Percentiles rank a stretch among this genome's conserved stretches.
These are phyloP conservation scores for Podospora bellae-mahoneyi DNA, from an alignment of 495 filamentous ascomycete genomes.

Conservation along the genomic window DNA sequence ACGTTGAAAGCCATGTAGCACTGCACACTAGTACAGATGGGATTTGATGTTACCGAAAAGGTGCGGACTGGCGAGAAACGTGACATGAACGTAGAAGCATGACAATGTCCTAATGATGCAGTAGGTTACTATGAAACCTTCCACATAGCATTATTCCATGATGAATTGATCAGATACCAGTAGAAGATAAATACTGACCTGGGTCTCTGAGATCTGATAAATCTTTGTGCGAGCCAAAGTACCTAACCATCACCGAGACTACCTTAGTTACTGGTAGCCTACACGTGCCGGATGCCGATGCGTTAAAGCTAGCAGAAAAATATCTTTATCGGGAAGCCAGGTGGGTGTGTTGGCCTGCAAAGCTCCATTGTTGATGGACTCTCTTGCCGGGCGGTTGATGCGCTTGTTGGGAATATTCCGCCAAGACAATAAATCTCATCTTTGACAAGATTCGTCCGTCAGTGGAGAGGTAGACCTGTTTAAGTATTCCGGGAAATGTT, in stretches of 20 bases:
- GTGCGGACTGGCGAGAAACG: neutral
- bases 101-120: neutral
- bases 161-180: neutral
- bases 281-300: too few relatives aligned
- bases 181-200: neutral
- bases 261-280: too few relatives aligned
- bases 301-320: neutral
- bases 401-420: neutral
- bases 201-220: neutral
- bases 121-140: neutral
- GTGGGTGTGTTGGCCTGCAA: neutral
- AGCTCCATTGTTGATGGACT: neutral
- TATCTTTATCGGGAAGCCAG: too few relatives aligned
- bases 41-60: neutral
- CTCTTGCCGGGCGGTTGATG: neutral
- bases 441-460: neutral
- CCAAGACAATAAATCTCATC: neutral
- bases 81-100: neutral
- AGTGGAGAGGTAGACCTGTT: neutral
- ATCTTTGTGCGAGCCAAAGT: too few relatives aligned
- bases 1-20: too few relatives aligned
- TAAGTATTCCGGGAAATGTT: constrained; percentile 3
- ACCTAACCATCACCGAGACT: too few relatives aligned
- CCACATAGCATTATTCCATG: neutral
- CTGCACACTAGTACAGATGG: neutral